Conservation (phyloP, 306 rosid species). For the Fragaria vesca region DNA sequence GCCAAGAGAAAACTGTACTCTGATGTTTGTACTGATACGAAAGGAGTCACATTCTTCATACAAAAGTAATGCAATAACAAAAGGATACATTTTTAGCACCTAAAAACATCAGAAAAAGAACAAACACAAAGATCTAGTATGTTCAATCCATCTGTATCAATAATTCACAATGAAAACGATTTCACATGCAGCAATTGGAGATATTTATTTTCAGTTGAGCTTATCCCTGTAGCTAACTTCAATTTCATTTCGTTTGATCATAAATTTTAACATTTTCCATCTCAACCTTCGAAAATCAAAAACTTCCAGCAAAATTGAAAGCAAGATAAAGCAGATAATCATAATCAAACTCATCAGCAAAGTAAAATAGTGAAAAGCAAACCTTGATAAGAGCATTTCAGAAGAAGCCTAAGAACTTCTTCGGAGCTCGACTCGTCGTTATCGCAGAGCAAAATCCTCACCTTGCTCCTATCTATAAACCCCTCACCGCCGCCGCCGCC, state of each 20-base stretch:
- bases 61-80: neutral
- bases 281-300: neutral
- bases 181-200: neutral
- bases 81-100: neutral
- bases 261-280: neutral
- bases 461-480: constrained; percentile 89
- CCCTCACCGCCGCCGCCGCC: constrained; percentile 55
- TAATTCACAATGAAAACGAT: neutral
- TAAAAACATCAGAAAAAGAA: neutral
- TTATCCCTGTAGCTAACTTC: neutral
- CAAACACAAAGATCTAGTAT: neutral
- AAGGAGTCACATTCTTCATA: neutral
- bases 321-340: neutral
- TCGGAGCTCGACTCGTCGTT: constrained; percentile 70
- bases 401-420: constrained; percentile 77
- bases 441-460: constrained; percentile 90
- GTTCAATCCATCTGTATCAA: neutral
- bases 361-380: neutral
- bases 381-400: constrained; percentile 93
- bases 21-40: neutral
- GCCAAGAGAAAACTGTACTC: neutral
- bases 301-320: neutral
- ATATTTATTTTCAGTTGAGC: neutral
- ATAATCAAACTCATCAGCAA: neutral
- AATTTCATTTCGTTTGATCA: neutral